phyloP scores from a whole-genome alignment of 495 filamentous ascomycete genomes.

The Penicillium argentinense region DNA sequence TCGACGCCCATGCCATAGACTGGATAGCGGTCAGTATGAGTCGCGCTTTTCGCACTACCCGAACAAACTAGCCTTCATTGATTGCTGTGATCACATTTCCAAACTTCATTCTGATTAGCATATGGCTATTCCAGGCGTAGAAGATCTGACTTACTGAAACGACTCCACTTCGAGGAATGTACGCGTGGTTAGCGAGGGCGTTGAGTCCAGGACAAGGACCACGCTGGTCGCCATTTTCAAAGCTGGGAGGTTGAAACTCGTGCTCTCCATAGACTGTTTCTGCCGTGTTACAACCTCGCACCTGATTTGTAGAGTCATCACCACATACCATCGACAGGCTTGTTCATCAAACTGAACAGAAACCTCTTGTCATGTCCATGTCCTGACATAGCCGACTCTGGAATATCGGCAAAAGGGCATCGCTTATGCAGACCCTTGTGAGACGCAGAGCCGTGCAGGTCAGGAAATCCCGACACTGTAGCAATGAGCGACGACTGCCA shows the following conservation, averaged over 20 bases:
- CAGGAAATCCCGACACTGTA: conserved; percentile 13
- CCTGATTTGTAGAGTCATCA: no score
- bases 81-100: conserved; percentile 25
- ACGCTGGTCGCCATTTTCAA: conserved; percentile 38
- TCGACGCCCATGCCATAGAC: conserved; percentile 54
- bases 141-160: conserved; percentile 27
- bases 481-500: conserved; percentile 8
- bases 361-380: conserved; percentile 24
- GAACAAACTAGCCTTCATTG: conserved; percentile 31
- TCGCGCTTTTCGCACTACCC: background rate
- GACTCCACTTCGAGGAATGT: conserved; percentile 52
- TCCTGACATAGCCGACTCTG: no score
- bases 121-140: conserved; percentile 10
- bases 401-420: conserved; percentile 23
- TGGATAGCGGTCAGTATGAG: conserved; percentile 3
- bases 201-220: conserved; percentile 55
- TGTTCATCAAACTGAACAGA: conserved; percentile 24
- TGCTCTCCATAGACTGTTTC: conserved; percentile 36
- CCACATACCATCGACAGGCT: conserved; percentile 29
- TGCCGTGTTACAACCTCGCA: background rate
- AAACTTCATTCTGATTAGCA: conserved; percentile 32
- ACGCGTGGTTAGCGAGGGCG: conserved; percentile 54
- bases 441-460: background rate
- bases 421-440: conserved; percentile 20
- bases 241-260: conserved; percentile 38